Evolutionary conservation across 169 alveolate species (phyloP).

Genomic region (Eimeria sp.): DNA sequence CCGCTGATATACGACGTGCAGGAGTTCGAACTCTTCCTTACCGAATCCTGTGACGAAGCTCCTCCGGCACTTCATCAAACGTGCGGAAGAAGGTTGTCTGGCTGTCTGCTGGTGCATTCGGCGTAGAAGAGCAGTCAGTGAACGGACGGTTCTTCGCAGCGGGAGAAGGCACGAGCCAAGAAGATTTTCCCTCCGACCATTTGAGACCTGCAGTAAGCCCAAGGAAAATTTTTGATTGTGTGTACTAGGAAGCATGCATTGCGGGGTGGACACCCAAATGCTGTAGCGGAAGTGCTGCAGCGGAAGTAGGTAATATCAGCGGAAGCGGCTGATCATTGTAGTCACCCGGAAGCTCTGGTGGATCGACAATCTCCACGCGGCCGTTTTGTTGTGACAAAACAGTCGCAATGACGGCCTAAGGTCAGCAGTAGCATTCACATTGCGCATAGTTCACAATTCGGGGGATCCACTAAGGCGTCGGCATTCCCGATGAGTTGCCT

Average conservation of each 20-base stretch:
- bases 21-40: background rate
- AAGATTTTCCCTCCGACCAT: conserved; percentile 60
- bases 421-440: background rate
- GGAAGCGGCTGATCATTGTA: background rate
- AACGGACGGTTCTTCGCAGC: background rate
- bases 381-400: conserved; percentile 52
- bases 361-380: conserved; percentile 74
- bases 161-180: conserved; percentile 71
- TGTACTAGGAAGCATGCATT: background rate
- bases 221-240: background rate
- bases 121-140: background rate
- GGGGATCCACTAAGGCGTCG: background rate
- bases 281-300: background rate
- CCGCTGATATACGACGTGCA: background rate
- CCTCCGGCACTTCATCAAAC: conserved; percentile 74
- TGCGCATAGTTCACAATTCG: background rate
- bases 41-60: conserved; percentile 57
- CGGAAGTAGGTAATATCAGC: background rate
- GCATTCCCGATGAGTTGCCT: background rate
- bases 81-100: conserved; percentile 29
- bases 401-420: conserved; percentile 89
- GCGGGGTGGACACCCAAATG: background rate
- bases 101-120: background rate
- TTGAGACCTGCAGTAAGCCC: conserved; percentile 30
- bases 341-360: conserved; percentile 83